These are phyloP conservation scores for Aspergillus glaucus DNA, from an alignment of 2,329 filamentous ascomycete species.

Conservation along the genomic window DNA sequence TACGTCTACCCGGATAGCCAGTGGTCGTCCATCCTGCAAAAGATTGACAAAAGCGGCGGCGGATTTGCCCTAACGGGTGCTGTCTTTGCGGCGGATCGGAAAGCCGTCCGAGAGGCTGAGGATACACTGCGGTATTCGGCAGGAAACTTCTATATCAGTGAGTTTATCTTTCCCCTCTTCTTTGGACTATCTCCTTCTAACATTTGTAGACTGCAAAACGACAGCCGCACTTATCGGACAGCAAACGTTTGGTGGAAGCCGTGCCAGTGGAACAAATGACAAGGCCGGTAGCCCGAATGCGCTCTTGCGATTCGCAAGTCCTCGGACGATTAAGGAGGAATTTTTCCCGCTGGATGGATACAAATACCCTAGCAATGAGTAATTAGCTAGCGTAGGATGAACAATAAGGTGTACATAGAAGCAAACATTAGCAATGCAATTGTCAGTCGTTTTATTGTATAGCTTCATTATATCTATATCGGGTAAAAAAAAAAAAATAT, in stretches of 20 bases:
- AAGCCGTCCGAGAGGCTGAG: conserved; percentile 30
- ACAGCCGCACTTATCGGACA: conserved; percentile 68
- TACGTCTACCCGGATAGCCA: conserved; percentile 71
- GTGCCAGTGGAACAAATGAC: conserved; percentile 67
- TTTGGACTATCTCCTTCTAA: not conserved
- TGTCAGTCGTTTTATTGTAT: not conserved
- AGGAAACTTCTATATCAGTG: conserved; percentile 40
- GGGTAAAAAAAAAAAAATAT: not conserved
- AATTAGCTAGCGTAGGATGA: not conserved
- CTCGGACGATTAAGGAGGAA: conserved; percentile 65
- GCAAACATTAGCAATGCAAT: no score
- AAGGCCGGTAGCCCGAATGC: conserved; percentile 60
- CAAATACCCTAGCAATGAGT: conserved; percentile 59
- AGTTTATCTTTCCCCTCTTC: conserved; percentile 3
- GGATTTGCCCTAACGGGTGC: conserved; percentile 34
- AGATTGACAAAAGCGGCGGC: conserved; percentile 28
- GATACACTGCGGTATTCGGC: conserved; percentile 32
- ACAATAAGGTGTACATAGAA: no score
- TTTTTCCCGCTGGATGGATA: conserved; percentile 57
- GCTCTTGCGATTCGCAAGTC: conserved; percentile 58
- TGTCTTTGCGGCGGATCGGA: conserved; percentile 34
- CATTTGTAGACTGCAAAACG: conserved; percentile 34
- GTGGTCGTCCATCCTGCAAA: conserved; percentile 52
- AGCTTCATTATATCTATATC: not conserved
- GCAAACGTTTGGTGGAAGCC: conserved; percentile 63